phyloP scores from a whole-genome alignment of 768 basidiomycete genomes.

The Boletus patriciae region DNA sequence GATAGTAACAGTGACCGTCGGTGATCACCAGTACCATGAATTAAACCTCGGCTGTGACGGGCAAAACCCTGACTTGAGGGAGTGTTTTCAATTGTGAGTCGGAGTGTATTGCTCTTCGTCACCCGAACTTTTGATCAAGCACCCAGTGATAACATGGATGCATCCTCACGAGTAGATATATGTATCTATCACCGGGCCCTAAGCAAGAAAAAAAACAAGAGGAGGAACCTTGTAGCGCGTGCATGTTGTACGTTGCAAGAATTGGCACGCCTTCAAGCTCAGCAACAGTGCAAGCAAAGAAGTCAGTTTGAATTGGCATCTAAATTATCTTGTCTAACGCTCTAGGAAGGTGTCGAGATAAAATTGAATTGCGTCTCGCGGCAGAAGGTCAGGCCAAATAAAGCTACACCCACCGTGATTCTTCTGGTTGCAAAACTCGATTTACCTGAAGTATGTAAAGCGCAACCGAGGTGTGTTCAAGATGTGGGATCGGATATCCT shows the following conservation, averaged over 20 bases:
- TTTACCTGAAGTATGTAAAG: slow-evolving; percentile 1
- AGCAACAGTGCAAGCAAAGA: slow-evolving; percentile 35
- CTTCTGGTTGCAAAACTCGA: slow-evolving; percentile 24
- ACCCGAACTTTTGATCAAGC: no score
- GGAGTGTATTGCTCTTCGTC: background rate
- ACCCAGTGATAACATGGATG: slow-evolving; percentile 41
- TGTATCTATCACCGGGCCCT: slow-evolving; percentile 57
- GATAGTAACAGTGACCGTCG: slow-evolving; percentile 57
- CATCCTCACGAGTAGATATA: slow-evolving; percentile 48
- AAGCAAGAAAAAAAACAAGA: slow-evolving; percentile 63
- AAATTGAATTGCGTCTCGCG: slow-evolving; percentile 38
- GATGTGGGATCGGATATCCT: background rate
- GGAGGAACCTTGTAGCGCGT: slow-evolving; percentile 53
- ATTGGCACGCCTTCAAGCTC: slow-evolving; percentile 48
- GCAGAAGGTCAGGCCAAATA: slow-evolving; percentile 8
- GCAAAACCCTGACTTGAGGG: slow-evolving; percentile 65
- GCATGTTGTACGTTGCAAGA: slow-evolving; percentile 53
- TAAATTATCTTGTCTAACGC: slow-evolving; percentile 7
- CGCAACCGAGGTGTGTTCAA: background rate
- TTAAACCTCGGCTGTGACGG: slow-evolving; percentile 66
- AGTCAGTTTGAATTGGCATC: slow-evolving; percentile 36
- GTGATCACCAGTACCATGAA: slow-evolving; percentile 52
- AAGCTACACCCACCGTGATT: slow-evolving; percentile 7
- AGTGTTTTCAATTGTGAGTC: slow-evolving; percentile 53
- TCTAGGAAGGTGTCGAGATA: slow-evolving; percentile 42